Conservation (phyloP, 805 yeast species). For the Pichia exigua region DNA sequence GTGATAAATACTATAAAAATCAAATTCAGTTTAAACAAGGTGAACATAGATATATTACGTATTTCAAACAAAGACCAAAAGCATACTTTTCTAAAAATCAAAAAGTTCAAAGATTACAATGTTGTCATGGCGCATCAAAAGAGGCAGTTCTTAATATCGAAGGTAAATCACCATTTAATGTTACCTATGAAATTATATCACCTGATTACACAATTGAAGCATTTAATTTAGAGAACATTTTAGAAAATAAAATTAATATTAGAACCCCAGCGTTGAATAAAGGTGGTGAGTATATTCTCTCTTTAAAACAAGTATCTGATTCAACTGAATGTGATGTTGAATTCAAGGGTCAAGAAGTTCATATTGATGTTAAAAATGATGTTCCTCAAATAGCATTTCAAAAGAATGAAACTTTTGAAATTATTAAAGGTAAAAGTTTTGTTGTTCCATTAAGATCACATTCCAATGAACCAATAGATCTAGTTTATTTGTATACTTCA, state of each 20-base stretch:
- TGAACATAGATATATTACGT: constrained; percentile 53
- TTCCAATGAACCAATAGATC: constrained; percentile 23
- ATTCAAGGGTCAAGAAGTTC: constrained; percentile 53
- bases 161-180: constrained; percentile 74
- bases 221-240: constrained; percentile 35
- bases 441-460: constrained; percentile 45
- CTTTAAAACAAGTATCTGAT: constrained; percentile 61
- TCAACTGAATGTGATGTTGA: constrained; percentile 73
- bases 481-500: constrained; percentile 28
- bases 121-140: constrained; percentile 28
- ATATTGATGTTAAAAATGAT: constrained; percentile 60
- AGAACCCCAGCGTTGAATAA: constrained; percentile 44
- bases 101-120: constrained; percentile 14
- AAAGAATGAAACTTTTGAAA: constrained; percentile 26
- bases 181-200: constrained; percentile 62
- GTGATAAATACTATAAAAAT: constrained; percentile 51
- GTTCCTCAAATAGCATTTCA: constrained; percentile 44
- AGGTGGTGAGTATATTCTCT: constrained; percentile 70
- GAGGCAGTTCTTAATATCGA: constrained; percentile 51
- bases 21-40: constrained; percentile 25
- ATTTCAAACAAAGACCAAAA: constrained; percentile 63
- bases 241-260: constrained; percentile 33
- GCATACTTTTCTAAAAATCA: constrained; percentile 31
- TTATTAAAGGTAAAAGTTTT: constrained; percentile 56
- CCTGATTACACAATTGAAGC: constrained; percentile 39